phyloP scores from a whole-genome alignment of 169 alveolate species.

The Plasmodium billcollinsi region DNA sequence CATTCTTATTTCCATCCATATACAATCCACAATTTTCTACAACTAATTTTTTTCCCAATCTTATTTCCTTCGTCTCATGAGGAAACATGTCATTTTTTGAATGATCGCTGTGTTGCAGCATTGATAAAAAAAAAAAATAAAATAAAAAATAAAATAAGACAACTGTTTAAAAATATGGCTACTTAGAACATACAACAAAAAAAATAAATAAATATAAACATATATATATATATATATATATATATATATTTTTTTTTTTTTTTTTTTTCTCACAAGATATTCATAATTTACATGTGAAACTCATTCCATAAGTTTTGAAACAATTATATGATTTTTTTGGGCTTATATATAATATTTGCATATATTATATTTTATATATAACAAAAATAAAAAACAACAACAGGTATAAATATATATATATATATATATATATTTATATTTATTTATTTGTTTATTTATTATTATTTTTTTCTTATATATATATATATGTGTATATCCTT shows the following conservation, averaged over 20 bases:
- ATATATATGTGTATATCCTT: neutral
- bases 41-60: conserved; percentile 35
- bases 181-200: neutral
- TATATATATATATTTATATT: too few relatives aligned
- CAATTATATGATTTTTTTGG: too few relatives aligned
- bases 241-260: too few relatives aligned
- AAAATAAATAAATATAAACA: neutral
- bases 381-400: too few relatives aligned
- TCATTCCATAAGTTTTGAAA: too few relatives aligned
- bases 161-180: neutral
- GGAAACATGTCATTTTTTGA: neutral
- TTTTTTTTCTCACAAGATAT: too few relatives aligned
- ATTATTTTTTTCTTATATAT: too few relatives aligned
- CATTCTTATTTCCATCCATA: conserved; percentile 42
- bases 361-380: too few relatives aligned
- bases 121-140: neutral
- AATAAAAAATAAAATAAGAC: conserved; percentile 2
- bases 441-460: too few relatives aligned
- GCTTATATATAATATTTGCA: too few relatives aligned
- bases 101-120: conserved; percentile 6
- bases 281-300: too few relatives aligned
- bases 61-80: conserved; percentile 21
- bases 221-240: neutral
- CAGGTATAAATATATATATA: too few relatives aligned
- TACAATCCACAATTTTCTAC: conserved; percentile 32